These are phyloP conservation scores for Fusarium nematophilum DNA, from an alignment of 2,329 filamentous ascomycete genomes.

Conservation along the genomic window DNA sequence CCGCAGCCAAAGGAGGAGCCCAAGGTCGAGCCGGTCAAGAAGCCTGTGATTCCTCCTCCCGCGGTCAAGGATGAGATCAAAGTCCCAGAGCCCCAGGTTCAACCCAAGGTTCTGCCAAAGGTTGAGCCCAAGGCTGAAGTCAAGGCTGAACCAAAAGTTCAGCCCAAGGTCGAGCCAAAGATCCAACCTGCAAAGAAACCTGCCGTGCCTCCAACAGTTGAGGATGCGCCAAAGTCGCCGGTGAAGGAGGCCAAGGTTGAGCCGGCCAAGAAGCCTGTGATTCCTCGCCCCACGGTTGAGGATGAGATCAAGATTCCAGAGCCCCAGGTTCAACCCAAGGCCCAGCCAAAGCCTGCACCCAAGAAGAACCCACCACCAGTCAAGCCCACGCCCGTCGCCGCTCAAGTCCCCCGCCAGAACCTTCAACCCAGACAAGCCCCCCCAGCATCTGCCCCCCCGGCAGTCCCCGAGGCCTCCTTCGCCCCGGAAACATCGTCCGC, in stretches of 20 bases:
- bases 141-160: background rate
- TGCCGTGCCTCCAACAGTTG: background rate
- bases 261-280: background rate
- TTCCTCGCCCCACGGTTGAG: background rate
- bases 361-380: background rate
- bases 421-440: background rate
- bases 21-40: background rate
- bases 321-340: background rate
- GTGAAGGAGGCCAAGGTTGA: background rate
- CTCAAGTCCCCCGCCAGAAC: background rate
- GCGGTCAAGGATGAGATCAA: background rate
- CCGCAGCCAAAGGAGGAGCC: background rate
- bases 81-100: no score
- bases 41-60: background rate
- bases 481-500: background rate
- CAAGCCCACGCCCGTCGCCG: background rate
- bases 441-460: background rate
- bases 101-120: background rate
- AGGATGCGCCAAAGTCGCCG: background rate
- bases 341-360: background rate
- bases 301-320: background rate
- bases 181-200: background rate
- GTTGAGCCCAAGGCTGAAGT: background rate
- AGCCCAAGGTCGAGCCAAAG: constrained; percentile 3
- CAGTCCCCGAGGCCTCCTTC: background rate